Evolutionary conservation across 2,329 filamentous ascomycete genomes (phyloP), one percentile per base, ranked within the genome.

Genomic region (Hypoxylon rubiginosum): DNA sequence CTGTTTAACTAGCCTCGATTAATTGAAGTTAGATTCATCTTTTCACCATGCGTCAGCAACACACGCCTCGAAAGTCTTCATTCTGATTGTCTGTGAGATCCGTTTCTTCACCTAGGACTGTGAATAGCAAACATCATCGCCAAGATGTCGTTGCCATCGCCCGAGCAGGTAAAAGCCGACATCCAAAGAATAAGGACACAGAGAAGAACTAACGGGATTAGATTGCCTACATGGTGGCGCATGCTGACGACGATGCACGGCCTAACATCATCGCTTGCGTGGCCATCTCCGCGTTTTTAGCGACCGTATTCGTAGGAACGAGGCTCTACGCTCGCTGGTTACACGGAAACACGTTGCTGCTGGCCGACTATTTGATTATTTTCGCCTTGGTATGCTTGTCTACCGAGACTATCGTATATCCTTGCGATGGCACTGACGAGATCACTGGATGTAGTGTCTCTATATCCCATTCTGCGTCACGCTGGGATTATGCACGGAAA

Each of bases 181-280:
- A n/a, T n/a, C n/a, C n/a, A n/a, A n/a, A n/a, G n/a, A n/a, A n/a
- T n/a, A n/a, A n/a, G n/a, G n/a, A n/a, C n/a, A n/a, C n/a, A n/a
- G n/a, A n/a, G n/a, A n/a, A n/a, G n/a, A n/a, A n/a, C n/a, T n/a
- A n/a, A n/a, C n/a, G n/a, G n/a, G n/a, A n/a, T n/a, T n/a, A n/a
- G n/a, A n/a, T n/a, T 30, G 64, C 64, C 49, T 59, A 66, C 50
- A 63, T 66, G 59, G 13, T 45, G 32, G 64, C 64, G 50, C 64
- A 63, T 11, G 39, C 59, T 24, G 19, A 17, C 6, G 64, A 66
- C 21, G 36, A 57, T 11, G 15, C 59, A n/a, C 32, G 52, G 1
- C 49, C 55, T 4, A 62, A 63, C 21, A 63, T 66, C 19, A 59
- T 66, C 21, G 59, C 32, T 4, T 63, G 59, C n/a, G 53, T 53